phyloP scores from a whole-genome alignment of 495 filamentous ascomycete genomes.

The Neurospora cerealis region DNA sequence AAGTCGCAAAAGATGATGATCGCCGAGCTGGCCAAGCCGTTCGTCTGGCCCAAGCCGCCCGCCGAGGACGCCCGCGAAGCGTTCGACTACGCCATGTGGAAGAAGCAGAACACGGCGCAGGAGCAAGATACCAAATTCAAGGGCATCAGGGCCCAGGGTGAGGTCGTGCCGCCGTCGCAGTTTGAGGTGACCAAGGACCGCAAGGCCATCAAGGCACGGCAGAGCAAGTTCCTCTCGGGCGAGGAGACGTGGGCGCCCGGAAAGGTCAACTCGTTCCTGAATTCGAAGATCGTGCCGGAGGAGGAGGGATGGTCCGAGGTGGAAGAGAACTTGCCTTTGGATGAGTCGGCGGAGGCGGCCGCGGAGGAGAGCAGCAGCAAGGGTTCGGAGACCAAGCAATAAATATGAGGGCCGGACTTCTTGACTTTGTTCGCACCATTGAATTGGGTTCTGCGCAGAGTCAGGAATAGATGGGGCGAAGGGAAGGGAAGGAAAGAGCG shows the following conservation, averaged over 20 bases:
- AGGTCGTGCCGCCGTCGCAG: slow-evolving; percentile 14
- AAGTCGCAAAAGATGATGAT: slow-evolving; percentile 78
- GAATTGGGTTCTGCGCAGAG: background rate
- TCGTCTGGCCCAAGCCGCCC: slow-evolving; percentile 68
- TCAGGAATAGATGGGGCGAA: background rate
- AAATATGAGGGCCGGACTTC: background rate
- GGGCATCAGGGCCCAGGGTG: slow-evolving; percentile 10
- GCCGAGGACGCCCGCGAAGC: slow-evolving; percentile 33
- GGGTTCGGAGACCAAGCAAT: background rate
- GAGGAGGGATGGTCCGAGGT: slow-evolving; percentile 26
- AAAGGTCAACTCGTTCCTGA: slow-evolving; percentile 37
- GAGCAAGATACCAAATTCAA: slow-evolving; percentile 33
- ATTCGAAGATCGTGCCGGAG: slow-evolving; percentile 19
- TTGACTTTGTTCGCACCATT: background rate
- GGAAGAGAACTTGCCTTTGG: slow-evolving; percentile 8
- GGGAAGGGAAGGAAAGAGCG: background rate
- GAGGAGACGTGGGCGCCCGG: slow-evolving; percentile 28
- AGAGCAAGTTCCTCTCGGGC: slow-evolving; percentile 22
- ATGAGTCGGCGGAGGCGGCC: slow-evolving; percentile 7
- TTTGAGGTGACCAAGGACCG: slow-evolving; percentile 7
- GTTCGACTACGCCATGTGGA: slow-evolving; percentile 23
- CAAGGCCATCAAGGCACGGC: slow-evolving; percentile 20
- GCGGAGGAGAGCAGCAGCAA: slow-evolving; percentile 4
- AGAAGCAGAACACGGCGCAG: slow-evolving; percentile 17
- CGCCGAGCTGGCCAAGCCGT: slow-evolving; percentile 71